Percentiles rank a stretch among this genome's conserved stretches.
These are phyloP conservation scores for Takakia lepidozioides DNA, from an alignment of 225 moss, liverwort and hornwort genomes.

Conservation along the genomic window DNA sequence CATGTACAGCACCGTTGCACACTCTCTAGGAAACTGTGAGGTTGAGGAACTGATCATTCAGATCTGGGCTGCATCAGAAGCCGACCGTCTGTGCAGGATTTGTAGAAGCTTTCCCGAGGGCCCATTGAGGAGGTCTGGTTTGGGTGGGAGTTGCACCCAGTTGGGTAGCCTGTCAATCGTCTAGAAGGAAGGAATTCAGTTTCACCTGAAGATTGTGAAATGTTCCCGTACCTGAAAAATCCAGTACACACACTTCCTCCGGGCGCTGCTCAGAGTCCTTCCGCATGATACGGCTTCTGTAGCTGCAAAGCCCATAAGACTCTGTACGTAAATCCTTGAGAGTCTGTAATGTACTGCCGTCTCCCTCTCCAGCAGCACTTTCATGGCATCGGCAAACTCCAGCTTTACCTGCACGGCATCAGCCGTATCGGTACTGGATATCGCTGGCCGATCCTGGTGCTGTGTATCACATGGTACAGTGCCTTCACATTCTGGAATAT, in stretches of 20 bases:
- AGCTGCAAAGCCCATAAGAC: slow-evolving; percentile 11
- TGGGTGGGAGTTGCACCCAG: not conserved
- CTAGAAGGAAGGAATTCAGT: not conserved
- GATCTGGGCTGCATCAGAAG: too few species aligned
- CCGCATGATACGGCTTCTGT: slow-evolving; percentile 5
- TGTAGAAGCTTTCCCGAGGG: too few species aligned
- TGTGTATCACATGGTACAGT: too few species aligned
- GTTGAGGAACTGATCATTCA: too few species aligned
- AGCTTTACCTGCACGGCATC: not conserved
- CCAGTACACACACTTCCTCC: slow-evolving; percentile 39
- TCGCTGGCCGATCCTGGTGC: too few species aligned
- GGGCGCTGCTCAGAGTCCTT: slow-evolving; percentile 15
- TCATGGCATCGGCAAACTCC: slow-evolving; percentile 52
- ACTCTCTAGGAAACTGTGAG: too few species aligned
- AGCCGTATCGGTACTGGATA: too few species aligned
- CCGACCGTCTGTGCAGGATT: too few species aligned
- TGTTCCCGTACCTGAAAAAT: slow-evolving; percentile 45
- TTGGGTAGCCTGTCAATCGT: not conserved
- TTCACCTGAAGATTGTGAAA: not conserved
- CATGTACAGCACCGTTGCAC: not conserved
- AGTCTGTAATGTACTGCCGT: slow-evolving; percentile 28
- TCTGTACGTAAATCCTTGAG: slow-evolving; percentile 30
- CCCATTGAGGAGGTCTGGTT: not conserved
- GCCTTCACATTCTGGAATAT: too few species aligned
- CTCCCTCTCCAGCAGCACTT: slow-evolving; percentile 46